These are phyloP conservation scores for Tetrahymena elliotti DNA, from an alignment of 73 alveolate genomes.

Conservation along the genomic window DNA sequence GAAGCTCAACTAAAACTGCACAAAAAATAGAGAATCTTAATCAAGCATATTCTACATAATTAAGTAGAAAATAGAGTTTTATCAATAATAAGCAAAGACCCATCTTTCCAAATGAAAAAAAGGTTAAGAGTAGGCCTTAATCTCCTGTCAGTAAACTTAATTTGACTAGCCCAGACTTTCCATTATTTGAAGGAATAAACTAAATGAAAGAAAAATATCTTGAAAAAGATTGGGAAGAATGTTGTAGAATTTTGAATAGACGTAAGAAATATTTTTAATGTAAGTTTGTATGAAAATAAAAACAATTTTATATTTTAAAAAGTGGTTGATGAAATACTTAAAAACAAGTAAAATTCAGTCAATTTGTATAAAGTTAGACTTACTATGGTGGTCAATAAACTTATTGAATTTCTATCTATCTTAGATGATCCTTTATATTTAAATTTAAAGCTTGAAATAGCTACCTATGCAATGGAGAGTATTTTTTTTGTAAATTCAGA, in stretches of 20 bases:
- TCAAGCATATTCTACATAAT: neutral
- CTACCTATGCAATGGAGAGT: neutral
- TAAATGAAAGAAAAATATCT: neutral
- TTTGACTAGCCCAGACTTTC: neutral
- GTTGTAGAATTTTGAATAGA: neutral
- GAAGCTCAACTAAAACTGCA: neutral
- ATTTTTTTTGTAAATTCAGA: neutral
- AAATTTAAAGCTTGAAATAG: neutral
- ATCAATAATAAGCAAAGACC: neutral
- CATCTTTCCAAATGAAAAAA: neutral
- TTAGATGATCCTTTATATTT: neutral
- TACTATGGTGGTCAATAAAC: neutral
- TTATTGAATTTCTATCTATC: neutral
- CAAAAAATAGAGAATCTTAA: neutral
- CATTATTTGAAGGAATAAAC: neutral
- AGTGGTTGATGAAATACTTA: neutral
- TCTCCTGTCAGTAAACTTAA: neutral
- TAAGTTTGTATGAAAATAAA: no score
- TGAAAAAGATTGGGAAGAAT: neutral
- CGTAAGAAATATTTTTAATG: neutral
- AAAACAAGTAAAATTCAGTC: neutral
- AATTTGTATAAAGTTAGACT: neutral
- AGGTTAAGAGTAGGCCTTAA: neutral
- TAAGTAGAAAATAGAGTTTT: neutral
- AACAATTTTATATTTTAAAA: neutral